These are phyloP conservation scores for Rhizoctonia solani DNA, from an alignment of 1,284 basidiomycete species.

Conservation along the genomic window DNA sequence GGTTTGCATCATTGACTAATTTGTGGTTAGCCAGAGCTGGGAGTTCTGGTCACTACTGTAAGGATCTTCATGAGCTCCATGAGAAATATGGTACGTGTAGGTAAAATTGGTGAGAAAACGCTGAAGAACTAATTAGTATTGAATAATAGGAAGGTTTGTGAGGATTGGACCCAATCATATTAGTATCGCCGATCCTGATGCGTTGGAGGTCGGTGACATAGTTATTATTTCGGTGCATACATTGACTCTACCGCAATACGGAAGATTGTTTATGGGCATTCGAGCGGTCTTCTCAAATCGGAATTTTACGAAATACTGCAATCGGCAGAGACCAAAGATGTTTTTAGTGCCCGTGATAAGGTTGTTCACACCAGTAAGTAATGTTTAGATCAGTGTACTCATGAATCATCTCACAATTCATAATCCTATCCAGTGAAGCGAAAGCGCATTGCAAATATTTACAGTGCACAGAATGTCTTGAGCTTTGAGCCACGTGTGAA, in stretches of 20 bases:
- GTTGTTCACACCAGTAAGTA: background rate
- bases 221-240: background rate
- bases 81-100: conserved; percentile 62
- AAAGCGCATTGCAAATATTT: background rate
- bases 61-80: conserved; percentile 73
- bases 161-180: conserved; percentile 86
- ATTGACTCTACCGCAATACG: background rate
- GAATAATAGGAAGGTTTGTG: conserved; percentile 56
- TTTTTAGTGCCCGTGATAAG: background rate
- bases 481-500: background rate
- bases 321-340: background rate
- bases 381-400: too few species aligned
- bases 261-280: background rate
- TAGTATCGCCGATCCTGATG: conserved; percentile 80
- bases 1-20: conserved; percentile 74
- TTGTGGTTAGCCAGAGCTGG: conserved; percentile 73
- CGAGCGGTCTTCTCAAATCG: background rate
- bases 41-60: conserved; percentile 72
- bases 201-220: conserved; percentile 52
- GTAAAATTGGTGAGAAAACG: background rate
- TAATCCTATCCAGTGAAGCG: conserved; percentile 40
- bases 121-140: background rate
- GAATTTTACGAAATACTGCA: background rate
- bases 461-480: background rate
- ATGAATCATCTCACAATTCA: background rate